Evolutionary conservation across 2,329 filamentous ascomycete species (phyloP), one percentile per base, ranked within the genome.

Genomic region (Fusarium sterilihyphosum): DNA sequence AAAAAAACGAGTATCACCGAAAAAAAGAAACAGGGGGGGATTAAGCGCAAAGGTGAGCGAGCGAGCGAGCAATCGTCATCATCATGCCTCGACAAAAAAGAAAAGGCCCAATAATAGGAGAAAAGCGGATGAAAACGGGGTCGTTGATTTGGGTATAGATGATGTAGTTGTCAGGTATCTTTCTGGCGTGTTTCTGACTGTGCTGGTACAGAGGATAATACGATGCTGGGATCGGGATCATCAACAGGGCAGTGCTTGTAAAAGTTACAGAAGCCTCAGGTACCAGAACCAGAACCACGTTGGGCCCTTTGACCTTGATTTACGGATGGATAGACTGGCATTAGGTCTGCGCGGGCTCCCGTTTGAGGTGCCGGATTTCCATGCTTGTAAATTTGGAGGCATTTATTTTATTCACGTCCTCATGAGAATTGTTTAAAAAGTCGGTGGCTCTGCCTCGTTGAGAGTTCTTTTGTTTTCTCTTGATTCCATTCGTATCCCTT

Each of bases 391-490:
- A 60, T 60, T 53, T 58, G 52, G 43, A 65, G 47, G 46, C 43
- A 53, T 68, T 54, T 61, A 65, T 67, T 74, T 56, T 54, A 63
- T 68, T 67, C 65, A 70, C 40, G 26, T 64, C 24, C 43, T 64
- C 49, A 31, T 63, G 46, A n/a, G 40, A 60, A 56, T 69, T 17
- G 33, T 70, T 75, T 74, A 74, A 70, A 74, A 74, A 70, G 72
- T 70, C 72, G 68, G 58, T 69, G 63, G 47, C 73, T 73, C 73
- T 61, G 50, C 70, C 60, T 63, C 49, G 37, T 11, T 29, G 37
- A 20, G 22, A 24, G 22, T 63, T 44, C 26, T 33, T 61, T 50
- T 31, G 40, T 53, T 50, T 58, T 56, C 47, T 59, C 50, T 49
- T 33, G 38, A 57, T 63, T 47, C 56, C 56, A 65, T 38, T 40